A percentile compares a stretch with the other conserved stretches of the same genome.
These are phyloP conservation scores for Thielaviopsis euricoi DNA, from an alignment of 2,329 filamentous ascomycete species.

Conservation along the genomic window DNA sequence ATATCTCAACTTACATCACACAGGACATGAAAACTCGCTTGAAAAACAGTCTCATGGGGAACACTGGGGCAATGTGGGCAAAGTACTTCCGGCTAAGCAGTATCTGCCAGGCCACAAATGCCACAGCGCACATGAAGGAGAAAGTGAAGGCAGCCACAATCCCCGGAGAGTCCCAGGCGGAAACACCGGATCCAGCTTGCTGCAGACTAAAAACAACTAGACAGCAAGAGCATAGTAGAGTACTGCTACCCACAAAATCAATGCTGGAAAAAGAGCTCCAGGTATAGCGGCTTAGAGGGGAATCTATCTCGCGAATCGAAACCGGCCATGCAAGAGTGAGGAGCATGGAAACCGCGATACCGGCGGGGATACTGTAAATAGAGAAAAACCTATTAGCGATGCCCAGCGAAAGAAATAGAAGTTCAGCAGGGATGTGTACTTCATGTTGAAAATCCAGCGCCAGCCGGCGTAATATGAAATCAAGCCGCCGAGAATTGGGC, in stretches of 20 bases:
- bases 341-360: conserved; percentile 29
- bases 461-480: conserved; percentile 37
- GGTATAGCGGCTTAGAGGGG: conserved; percentile 14
- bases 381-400: conserved; percentile 10
- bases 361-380: conserved; percentile 26
- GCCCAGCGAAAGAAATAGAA: too few species aligned
- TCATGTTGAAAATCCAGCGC: conserved; percentile 46
- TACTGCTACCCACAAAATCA: conserved; percentile 34
- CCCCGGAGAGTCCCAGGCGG: conserved; percentile 33
- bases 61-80: conserved; percentile 34
- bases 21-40: conserved; percentile 34
- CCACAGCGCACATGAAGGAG: conserved; percentile 29
- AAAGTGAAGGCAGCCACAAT: conserved; percentile 32
- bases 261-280: conserved; percentile 29
- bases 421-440: conserved; percentile 24
- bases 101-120: conserved; percentile 35
- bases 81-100: conserved; percentile 23
- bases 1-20: conserved; percentile 26
- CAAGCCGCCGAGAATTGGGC: conserved; percentile 39
- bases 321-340: conserved; percentile 16
- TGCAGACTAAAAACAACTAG: conserved; percentile 40
- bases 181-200: conserved; percentile 35
- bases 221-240: conserved; percentile 34
- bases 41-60: conserved; percentile 31
- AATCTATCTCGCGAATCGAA: conserved; percentile 5